Base-by-base conservation (phyloP, 1,284 basidiomycete genomes). In the Cystobasidium slooffiae region DNA sequence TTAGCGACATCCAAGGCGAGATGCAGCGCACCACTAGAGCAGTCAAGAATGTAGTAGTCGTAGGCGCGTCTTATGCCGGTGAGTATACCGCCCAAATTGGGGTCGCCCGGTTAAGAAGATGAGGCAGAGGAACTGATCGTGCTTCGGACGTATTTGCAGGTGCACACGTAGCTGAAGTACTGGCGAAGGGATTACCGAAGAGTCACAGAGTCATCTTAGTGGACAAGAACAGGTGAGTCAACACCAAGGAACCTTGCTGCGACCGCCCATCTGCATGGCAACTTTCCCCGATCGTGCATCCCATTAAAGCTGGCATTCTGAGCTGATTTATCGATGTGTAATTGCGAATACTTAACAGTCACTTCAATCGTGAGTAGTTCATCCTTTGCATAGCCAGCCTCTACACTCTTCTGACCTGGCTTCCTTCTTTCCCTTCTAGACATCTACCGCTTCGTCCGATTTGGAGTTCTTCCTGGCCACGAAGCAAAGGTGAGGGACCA, bases 301-400 rank as follows among this genome's bases (percentile, higher is more conserved):
- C 22, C 44, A 8, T 53, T 39, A 46, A 46, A n/a, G 24, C 12
- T 56, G 24, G 24, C 61, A 72, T 6, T 6, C 22, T 41, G 12
- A 46, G 22, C 63, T 58, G 37, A 51, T 20, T 31, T 24, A 44
- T 14, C 43, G 61, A 61, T 53, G 62, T 72, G 20, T 72, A 22
- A 14, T 67, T 5, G 39, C 55, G 1, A 37, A 72, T 37, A 22
- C 31, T 58, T 47, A 9, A 20, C 66, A 78, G 76, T 10, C 80
- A 82, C 56, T 80, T 81, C 75, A 80, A 80, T 52, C 81, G 81
- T 81, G 63, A 72, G 80, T 76, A 44, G 12, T 20, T 1, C 55
- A 31, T 59, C 3, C 39, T 14, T 9, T 49, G 18, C 61, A 9
- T 18, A 39, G 14, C 43, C 39, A n/a, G 41, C 63, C 9, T 9